Percentiles rank a stretch among this genome's conserved stretches.
phyloP scores from a whole-genome alignment of 2,329 filamentous ascomycete genomes.

The Diaporthe sp. region DNA sequence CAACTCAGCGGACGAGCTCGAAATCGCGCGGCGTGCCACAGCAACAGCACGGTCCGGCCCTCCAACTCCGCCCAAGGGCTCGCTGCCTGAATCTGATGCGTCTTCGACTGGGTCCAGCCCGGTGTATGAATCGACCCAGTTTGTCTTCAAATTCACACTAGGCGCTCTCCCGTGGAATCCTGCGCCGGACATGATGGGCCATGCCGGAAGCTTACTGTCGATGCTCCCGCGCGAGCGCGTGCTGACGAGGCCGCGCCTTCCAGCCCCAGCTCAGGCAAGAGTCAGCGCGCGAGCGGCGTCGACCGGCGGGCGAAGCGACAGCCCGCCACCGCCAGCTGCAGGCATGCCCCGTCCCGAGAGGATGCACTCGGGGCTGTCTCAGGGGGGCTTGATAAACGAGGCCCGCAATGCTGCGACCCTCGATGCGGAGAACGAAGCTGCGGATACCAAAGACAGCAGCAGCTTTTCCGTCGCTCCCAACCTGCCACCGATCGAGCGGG shows the following conservation, averaged over 20 bases:
- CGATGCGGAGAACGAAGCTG: conserved; percentile 43
- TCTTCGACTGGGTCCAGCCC: conserved; percentile 70
- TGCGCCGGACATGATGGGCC: conserved; percentile 32
- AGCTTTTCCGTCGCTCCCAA: conserved; percentile 39
- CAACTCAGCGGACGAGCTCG: conserved; percentile 57
- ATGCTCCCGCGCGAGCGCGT: conserved; percentile 71
- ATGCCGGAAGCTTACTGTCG: conserved; percentile 62
- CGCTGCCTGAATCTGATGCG: conserved; percentile 55
- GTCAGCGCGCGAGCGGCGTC: conserved; percentile 58
- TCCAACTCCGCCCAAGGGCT: conserved; percentile 54
- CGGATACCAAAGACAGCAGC: conserved; percentile 34
- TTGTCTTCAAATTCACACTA: conserved; percentile 81
- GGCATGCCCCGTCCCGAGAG: conserved; percentile 60
- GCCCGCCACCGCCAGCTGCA: conserved; percentile 53
- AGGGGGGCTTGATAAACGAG: conserved; percentile 62
- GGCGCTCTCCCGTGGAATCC: conserved; percentile 57
- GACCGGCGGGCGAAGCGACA: conserved; percentile 50
- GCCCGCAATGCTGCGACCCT: conserved; percentile 63
- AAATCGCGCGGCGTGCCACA: conserved; percentile 64
- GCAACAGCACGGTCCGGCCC: conserved; percentile 58
- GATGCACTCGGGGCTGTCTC: conserved; percentile 61
- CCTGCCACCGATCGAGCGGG: conserved; percentile 43
- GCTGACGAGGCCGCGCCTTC: conserved; percentile 77
- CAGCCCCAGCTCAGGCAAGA: conserved; percentile 76
- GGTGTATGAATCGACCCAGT: conserved; percentile 68